Conservation (phyloP, 2,329 filamentous ascomycete species). For the Microthyrium microscopicum region DNA sequence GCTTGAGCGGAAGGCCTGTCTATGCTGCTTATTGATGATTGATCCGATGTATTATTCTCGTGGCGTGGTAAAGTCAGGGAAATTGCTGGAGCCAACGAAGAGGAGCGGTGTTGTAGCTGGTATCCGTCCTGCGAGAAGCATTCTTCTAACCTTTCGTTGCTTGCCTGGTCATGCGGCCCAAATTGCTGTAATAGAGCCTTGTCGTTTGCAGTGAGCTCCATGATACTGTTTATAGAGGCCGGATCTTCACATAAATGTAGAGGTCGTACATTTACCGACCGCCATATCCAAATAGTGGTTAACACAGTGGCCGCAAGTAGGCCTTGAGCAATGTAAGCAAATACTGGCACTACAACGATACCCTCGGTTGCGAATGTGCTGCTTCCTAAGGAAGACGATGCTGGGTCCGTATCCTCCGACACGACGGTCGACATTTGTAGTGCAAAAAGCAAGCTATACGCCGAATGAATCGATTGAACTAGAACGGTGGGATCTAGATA, state of each 20-base stretch:
- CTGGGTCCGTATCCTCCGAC: conserved; percentile 6
- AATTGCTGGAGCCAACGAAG: no score
- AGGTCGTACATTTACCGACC: conserved; percentile 11
- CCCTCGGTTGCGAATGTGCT: conserved; percentile 15
- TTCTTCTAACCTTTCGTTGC: conserved; percentile 10
- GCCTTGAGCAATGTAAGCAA: conserved; percentile 21
- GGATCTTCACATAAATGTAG: conserved; percentile 18
- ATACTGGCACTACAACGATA: conserved; percentile 21
- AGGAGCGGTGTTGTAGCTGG: no score
- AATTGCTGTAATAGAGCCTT: conserved; percentile 12
- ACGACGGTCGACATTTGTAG: conserved; percentile 19
- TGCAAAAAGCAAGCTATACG: conserved; percentile 27
- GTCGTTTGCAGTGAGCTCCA: conserved; percentile 18
- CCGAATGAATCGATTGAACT: conserved; percentile 19
- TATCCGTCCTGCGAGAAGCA: no score
- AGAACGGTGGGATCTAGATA: conserved; percentile 20
- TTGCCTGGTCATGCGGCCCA: conserved; percentile 13
- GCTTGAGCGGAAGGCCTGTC: no score
- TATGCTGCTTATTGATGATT: no score
- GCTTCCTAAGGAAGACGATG: conserved; percentile 9
- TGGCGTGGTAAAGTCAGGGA: no score
- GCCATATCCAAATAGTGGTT: conserved; percentile 12
- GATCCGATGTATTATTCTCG: no score
- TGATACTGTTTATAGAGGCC: conserved; percentile 19
- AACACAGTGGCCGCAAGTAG: conserved; percentile 17